These are phyloP conservation scores for Pythium insidiosum DNA, from an alignment of 352 stramenopile genomes.

Conservation along the genomic window DNA sequence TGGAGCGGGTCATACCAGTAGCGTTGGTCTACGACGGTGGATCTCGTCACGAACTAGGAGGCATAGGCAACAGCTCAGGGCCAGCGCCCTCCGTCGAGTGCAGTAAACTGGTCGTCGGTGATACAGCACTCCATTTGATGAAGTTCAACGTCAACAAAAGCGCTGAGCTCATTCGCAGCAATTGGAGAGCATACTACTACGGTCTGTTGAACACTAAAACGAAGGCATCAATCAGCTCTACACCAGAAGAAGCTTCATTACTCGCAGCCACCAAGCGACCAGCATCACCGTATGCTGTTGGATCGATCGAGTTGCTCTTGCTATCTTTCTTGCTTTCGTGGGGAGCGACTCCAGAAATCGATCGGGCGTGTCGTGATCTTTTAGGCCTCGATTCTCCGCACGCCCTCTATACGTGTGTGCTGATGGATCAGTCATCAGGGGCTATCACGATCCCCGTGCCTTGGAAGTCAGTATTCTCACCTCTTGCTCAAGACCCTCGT, in stretches of 20 bases:
- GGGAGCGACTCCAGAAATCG: conserved; percentile 53
- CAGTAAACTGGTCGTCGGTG: conserved; percentile 44
- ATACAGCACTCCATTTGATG: conserved; percentile 46
- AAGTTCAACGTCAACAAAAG: conserved; percentile 59
- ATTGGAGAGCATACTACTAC: conserved; percentile 58
- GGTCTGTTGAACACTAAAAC: conserved; percentile 13
- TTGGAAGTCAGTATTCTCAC: conserved; percentile 25
- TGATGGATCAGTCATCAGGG: conserved; percentile 41
- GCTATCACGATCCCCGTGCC: conserved; percentile 69
- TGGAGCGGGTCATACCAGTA: conserved; percentile 52
- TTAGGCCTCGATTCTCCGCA: conserved; percentile 46
- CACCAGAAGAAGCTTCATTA: neutral
- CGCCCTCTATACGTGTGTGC: conserved; percentile 54
- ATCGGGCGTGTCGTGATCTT: conserved; percentile 44
- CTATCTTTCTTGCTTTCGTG: conserved; percentile 74
- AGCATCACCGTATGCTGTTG: conserved; percentile 41
- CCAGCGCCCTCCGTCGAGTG: conserved; percentile 29
- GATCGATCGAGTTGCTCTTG: conserved; percentile 61
- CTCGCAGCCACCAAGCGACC: too few species aligned
- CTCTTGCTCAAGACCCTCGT: neutral
- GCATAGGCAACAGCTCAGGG: too few species aligned
- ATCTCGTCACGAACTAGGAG: too few species aligned
- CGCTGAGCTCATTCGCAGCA: conserved; percentile 57
- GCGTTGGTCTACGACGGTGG: conserved; percentile 42
- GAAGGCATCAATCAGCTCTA: neutral